Conservation (phyloP, 2,329 filamentous ascomycete species). For the Cadophora luteo-olivacea region DNA sequence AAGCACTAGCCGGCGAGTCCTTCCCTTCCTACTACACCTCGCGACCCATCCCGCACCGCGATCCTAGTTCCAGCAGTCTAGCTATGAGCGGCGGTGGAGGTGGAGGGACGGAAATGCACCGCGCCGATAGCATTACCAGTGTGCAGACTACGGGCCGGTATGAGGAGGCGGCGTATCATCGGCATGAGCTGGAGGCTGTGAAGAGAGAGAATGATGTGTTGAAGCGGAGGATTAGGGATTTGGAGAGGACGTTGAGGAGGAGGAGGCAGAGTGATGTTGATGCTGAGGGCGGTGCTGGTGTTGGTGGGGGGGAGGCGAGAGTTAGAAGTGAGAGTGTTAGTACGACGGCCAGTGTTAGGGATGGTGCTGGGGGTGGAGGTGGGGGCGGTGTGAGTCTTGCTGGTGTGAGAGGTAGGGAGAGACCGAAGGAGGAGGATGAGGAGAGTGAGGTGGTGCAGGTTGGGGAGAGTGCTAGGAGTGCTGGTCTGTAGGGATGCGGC, state of each 20-base stretch:
- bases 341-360: constrained; percentile 56
- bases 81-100: constrained; percentile 17
- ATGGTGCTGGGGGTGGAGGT: constrained; percentile 39
- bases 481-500: constrained; percentile 36
- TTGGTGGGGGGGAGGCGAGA: neutral
- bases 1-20: constrained; percentile 37
- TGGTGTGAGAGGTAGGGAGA: constrained; percentile 36
- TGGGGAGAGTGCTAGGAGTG: constrained; percentile 66
- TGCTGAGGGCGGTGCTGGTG: constrained; percentile 29
- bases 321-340: constrained; percentile 57
- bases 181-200: constrained; percentile 64
- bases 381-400: neutral
- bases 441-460: constrained; percentile 66
- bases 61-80: constrained; percentile 36
- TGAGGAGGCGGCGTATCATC: constrained; percentile 66
- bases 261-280: constrained; percentile 48
- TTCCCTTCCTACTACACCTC: constrained; percentile 42
- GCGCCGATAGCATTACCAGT: constrained; percentile 46
- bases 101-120: constrained; percentile 15
- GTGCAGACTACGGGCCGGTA: constrained; percentile 64
- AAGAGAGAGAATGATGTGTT: constrained; percentile 70
- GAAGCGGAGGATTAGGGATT: constrained; percentile 65
- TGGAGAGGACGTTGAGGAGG: constrained; percentile 58
- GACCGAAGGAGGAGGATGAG: constrained; percentile 48
- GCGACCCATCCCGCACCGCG: constrained; percentile 38